Conservation (phyloP, 305 asterid genomes). For the Fraxinus sp. region DNA sequence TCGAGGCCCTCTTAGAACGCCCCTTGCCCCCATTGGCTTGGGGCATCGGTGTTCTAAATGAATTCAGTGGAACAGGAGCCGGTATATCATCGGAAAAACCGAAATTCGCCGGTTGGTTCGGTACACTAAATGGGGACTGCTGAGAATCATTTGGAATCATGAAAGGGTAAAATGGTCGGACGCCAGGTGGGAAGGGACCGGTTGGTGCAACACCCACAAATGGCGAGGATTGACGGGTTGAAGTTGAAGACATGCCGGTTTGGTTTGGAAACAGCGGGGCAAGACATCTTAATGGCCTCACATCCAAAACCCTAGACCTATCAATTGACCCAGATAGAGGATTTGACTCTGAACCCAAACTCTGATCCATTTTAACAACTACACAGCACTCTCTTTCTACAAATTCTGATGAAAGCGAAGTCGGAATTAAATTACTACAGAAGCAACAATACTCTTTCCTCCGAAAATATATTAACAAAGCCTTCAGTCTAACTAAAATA, state of each 20-base stretch:
- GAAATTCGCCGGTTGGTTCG: slow-evolving; percentile 33
- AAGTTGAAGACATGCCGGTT: slow-evolving; percentile 45
- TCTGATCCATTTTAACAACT: slow-evolving; percentile 60
- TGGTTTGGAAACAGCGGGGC: slow-evolving; percentile 72
- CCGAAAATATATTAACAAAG: slow-evolving; percentile 6
- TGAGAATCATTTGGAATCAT: slow-evolving; percentile 38
- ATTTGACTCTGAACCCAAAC: slow-evolving; percentile 45
- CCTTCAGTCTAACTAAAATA: background rate
- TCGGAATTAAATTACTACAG: slow-evolving; percentile 8
- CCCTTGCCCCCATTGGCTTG: slow-evolving; percentile 49
- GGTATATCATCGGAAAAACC: slow-evolving; percentile 44
- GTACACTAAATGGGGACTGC: slow-evolving; percentile 28
- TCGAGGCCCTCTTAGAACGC: slow-evolving; percentile 35
- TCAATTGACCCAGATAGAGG: slow-evolving; percentile 46
- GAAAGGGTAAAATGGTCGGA: slow-evolving; percentile 77
- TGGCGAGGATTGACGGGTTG: slow-evolving; percentile 62
- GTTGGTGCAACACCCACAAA: slow-evolving; percentile 82
- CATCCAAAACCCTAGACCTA: slow-evolving; percentile 63
- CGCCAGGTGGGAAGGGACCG: slow-evolving; percentile 87
- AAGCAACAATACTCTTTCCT: background rate
- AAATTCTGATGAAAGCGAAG: slow-evolving; percentile 6
- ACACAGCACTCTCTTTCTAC: slow-evolving; percentile 13
- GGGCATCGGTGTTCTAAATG: slow-evolving; percentile 61
- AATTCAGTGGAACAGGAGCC: slow-evolving; percentile 65
- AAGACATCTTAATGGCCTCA: slow-evolving; percentile 72